phyloP scores from a whole-genome alignment of 1,284 basidiomycete genomes.

The Tilletia caries region DNA sequence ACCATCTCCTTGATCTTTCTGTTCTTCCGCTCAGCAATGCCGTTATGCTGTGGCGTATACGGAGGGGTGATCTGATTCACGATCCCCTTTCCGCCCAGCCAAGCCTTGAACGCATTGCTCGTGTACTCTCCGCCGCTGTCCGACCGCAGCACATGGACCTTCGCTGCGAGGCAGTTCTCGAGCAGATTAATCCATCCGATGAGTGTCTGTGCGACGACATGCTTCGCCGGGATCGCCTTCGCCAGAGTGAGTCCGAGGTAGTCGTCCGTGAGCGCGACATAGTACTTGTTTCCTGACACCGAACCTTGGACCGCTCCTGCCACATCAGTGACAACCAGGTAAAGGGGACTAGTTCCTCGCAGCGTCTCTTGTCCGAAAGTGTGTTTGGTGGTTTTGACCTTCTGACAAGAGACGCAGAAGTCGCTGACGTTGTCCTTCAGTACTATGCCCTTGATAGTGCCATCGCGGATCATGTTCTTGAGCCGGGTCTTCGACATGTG shows the following conservation, averaged over 20 bases:
- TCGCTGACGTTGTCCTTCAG: not conserved
- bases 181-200: not conserved
- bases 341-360: not conserved
- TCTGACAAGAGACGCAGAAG: not conserved
- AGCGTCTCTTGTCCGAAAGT: not conserved
- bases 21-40: constrained; percentile 47
- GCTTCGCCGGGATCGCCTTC: not conserved
- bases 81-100: constrained; percentile 48
- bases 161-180: not conserved
- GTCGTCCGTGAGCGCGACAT: not conserved
- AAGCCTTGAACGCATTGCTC: constrained; percentile 35
- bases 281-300: not conserved
- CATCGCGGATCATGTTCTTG: not conserved
- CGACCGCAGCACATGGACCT: constrained; percentile 31
- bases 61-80: constrained; percentile 51
- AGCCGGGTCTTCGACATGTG: not conserved
- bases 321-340: not conserved
- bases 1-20: too few relatives aligned
- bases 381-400: not conserved
- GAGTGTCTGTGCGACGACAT: not conserved
- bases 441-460: not conserved
- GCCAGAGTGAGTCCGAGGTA: not conserved
- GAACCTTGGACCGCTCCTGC: not conserved
- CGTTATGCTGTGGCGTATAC: constrained; percentile 53
- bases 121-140: constrained; percentile 54